A percentile compares a stretch with the other conserved stretches of the same genome.
Evolutionary conservation across 1,284 basidiomycete genomes (phyloP).

Genomic region (Wolfiporia cocos): DNA sequence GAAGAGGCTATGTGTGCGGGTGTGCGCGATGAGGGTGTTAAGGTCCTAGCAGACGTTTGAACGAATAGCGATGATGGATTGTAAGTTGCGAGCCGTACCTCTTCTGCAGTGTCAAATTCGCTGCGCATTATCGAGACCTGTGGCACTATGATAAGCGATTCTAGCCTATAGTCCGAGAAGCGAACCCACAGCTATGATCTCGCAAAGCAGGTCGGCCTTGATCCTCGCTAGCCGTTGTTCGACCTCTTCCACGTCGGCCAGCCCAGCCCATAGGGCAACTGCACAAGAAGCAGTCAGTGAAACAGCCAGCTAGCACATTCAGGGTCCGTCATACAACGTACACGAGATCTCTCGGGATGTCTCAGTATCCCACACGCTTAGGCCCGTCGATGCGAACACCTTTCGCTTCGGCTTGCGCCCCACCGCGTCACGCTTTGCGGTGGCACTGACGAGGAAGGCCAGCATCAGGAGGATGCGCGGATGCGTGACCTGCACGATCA

Average conservation of each 20-base stretch:
- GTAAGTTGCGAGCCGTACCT: slow-evolving; percentile 20
- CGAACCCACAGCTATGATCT: slow-evolving; percentile 50
- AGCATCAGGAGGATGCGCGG: slow-evolving; percentile 58
- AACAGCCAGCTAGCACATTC: not conserved
- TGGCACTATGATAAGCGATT: not conserved
- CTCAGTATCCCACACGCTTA: slow-evolving; percentile 46
- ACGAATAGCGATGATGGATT: not conserved
- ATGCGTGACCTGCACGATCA: slow-evolving; percentile 57
- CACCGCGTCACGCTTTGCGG: slow-evolving; percentile 63
- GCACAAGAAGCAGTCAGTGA: not conserved
- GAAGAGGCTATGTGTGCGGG: slow-evolving; percentile 52
- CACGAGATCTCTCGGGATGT: slow-evolving; percentile 32
- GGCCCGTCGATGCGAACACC: slow-evolving; percentile 59
- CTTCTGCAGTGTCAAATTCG: slow-evolving; percentile 58
- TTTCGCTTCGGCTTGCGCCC: slow-evolving; percentile 67
- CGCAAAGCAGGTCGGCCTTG: slow-evolving; percentile 64
- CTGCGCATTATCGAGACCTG: slow-evolving; percentile 60
- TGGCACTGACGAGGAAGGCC: slow-evolving; percentile 57
- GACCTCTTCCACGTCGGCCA: slow-evolving; percentile 42
- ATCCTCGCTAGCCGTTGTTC: slow-evolving; percentile 50
- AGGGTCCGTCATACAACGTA: slow-evolving; percentile 7
- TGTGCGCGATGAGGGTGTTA: slow-evolving; percentile 50
- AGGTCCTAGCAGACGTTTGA: slow-evolving; percentile 35
- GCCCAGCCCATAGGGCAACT: slow-evolving; percentile 45
- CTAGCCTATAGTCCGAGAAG: not conserved